These are phyloP conservation scores for Lachnellula occidentalis DNA, from an alignment of 2,329 filamentous ascomycete species.

Conservation along the genomic window DNA sequence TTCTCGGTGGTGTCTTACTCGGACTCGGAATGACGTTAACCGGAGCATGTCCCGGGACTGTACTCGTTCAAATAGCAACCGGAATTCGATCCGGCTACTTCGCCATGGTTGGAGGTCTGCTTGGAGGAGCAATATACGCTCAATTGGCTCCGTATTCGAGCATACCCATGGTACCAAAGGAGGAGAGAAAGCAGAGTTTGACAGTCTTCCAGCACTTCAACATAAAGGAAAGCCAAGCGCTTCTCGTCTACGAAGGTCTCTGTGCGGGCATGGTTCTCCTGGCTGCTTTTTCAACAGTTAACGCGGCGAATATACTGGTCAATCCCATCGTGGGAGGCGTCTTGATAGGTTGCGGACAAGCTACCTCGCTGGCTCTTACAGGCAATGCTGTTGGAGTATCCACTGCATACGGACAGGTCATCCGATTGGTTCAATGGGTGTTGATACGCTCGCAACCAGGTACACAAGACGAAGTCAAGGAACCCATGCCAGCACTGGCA, in stretches of 20 bases:
- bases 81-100: constrained; percentile 47
- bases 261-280: constrained; percentile 13
- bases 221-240: constrained; percentile 1
- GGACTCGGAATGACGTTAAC: constrained; percentile 60
- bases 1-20: constrained; percentile 55
- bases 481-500: constrained; percentile 6
- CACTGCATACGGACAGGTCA: constrained; percentile 55
- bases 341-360: constrained; percentile 53
- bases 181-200: background rate
- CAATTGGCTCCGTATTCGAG: background rate
- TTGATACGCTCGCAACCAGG: background rate
- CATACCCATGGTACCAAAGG: background rate
- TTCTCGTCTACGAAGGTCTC: constrained; percentile 17
- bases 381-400: constrained; percentile 55
- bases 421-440: constrained; percentile 44
- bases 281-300: constrained; percentile 4
- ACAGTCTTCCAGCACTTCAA: constrained; percentile 20
- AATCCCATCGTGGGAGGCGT: constrained; percentile 45
- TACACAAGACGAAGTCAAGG: background rate
- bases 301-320: constrained; percentile 6
- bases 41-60: constrained; percentile 59
- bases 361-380: constrained; percentile 48
- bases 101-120: constrained; percentile 47
- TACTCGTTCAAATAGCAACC: constrained; percentile 54
- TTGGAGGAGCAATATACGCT: constrained; percentile 48